A percentile compares a stretch with the other conserved stretches of the same genome.
These are phyloP conservation scores for Aspergillus avenaceus DNA, from an alignment of 495 filamentous ascomycete species.

Conservation along the genomic window DNA sequence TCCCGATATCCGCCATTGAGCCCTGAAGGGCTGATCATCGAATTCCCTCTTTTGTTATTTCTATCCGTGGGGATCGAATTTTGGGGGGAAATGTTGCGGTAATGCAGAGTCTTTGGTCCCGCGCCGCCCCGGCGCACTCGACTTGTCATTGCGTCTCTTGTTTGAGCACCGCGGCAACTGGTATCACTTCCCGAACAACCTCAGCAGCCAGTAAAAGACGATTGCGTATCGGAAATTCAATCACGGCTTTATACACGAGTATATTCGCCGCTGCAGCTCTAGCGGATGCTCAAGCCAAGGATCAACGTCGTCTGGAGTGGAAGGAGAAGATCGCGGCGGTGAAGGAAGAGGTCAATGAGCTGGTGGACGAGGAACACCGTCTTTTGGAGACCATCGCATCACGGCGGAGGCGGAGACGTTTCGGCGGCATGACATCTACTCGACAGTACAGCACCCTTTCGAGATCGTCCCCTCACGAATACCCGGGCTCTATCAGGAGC, in stretches of 20 bases:
- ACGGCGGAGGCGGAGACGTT: slow-evolving; percentile 17
- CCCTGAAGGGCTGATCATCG: slow-evolving; percentile 3
- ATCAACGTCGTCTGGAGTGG: slow-evolving; percentile 57
- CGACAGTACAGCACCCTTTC: slow-evolving; percentile 19
- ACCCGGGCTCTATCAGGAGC: slow-evolving; percentile 7
- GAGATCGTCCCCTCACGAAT: slow-evolving; percentile 5
- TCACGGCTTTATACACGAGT: slow-evolving; percentile 67
- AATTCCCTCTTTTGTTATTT: neutral
- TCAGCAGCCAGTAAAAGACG: slow-evolving; percentile 49
- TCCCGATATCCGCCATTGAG: slow-evolving; percentile 6
- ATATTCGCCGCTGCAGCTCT: slow-evolving; percentile 70
- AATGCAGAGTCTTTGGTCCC: slow-evolving; percentile 73
- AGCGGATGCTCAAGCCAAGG: slow-evolving; percentile 60
- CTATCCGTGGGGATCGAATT: neutral
- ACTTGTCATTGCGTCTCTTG: slow-evolving; percentile 63
- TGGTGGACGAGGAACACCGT: slow-evolving; percentile 40
- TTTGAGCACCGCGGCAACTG: slow-evolving; percentile 47
- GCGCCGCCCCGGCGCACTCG: slow-evolving; percentile 57
- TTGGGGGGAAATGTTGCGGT: slow-evolving; percentile 33
- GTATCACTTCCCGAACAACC: slow-evolving; percentile 48
- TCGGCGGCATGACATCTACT: slow-evolving; percentile 18
- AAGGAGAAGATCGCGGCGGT: slow-evolving; percentile 52
- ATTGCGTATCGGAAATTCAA: slow-evolving; percentile 54
- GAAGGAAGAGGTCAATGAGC: slow-evolving; percentile 39
- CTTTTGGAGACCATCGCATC: slow-evolving; percentile 26